Base-by-base conservation (phyloP, 805 yeast genomes). In the Ascoidea rubescens region DNA sequence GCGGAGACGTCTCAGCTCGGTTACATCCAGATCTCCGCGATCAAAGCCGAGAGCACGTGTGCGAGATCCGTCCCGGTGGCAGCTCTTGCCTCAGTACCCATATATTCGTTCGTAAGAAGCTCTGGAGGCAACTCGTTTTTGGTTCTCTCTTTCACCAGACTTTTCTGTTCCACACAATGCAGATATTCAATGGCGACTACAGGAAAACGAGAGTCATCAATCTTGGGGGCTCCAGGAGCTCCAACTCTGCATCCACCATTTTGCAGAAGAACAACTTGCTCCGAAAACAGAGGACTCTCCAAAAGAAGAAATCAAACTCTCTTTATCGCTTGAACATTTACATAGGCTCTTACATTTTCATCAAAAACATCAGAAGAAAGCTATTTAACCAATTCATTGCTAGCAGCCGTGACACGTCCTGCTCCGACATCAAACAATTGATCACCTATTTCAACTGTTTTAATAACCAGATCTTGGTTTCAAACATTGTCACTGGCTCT, bases 171-270 rank as follows among this genome's bases (percentile, higher is more conserved):
- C 10, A 6, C 31, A 31, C 48, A 5, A 67, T 69, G 71, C 49
- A 67, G 53, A 80, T 82, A 67, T 87, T 86, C 67, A 75, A 80
- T 8, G 95, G 95, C 5, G 81, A 78, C 57, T 70, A 79, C 17
- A 69, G 71, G 51, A 74, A 79, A 56, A 70, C 79, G 51, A 69
- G 84, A 44, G 76, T 75, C 51, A 77, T 84, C 55, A 85, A 91
- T 69, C 72, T 79, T 58, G 75, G 91, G 60, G 68, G 83, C 63
- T 56, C 72, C 58, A 56, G 64, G 65, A 65, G 59, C 60, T 60
- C 64, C 51, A 51, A 66, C 55, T 60, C 73, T 63, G 65, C 71
- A 54, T 58, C 69, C 52, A 64, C 74, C 58, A 70, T 74, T 50
- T 66, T 91, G n/a, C 77, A 75, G 53, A 79, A 77, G 56, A 81